Evolutionary conservation across 257 asterid species (phyloP), one percentile per base, ranked within the genome.

Genomic region (Nyctanthes arbortristis): DNA sequence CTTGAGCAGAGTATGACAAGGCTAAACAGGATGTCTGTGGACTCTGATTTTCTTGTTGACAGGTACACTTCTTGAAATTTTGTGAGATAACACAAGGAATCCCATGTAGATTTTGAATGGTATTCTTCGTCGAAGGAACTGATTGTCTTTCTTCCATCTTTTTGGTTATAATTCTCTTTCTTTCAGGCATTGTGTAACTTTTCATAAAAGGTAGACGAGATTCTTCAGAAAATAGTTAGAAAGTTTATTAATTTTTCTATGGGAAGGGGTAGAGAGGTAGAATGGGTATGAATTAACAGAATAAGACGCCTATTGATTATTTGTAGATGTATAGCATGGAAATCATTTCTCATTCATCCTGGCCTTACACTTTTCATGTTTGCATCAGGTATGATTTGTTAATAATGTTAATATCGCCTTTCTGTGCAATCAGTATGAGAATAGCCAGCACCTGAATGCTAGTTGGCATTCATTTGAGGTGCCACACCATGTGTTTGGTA

Each of bases 11-110:
- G 99, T 82, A 89, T 94, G 99, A 84, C 96, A 29, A 85, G 99
- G 78, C 80, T 94, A 81, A 94, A 89, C 81, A 88, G 99, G 90
- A 94, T 94, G 99, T 94, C 99, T 0, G 85, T 89, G 84, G 99
- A 94, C 71, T 91, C 99, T 57, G 97, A 91, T 84, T 89, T 84
- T 78, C 93, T 88, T 65, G 99, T 94, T 64, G 99, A 94, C 96
- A 91, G 99, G 99, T 94, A 84, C 88, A 35, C 64, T 18, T 27
- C 69, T 20, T 57, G 49, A 58, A 52, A 43, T 76, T 43, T 61
- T 29, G 55, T 32, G 69, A 22, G 52, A 0, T 49, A 52, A 56
- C 57, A 14, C 35, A 56, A 20, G 61, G 61, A 25, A 36, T 28
- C 25, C 24, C 29, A 18, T 22, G 14, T 11, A 22, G 29, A 49